Base-by-base conservation (phyloP, 371 early-diverging fungal genomes). In the Lichtheimia corymbifera region DNA sequence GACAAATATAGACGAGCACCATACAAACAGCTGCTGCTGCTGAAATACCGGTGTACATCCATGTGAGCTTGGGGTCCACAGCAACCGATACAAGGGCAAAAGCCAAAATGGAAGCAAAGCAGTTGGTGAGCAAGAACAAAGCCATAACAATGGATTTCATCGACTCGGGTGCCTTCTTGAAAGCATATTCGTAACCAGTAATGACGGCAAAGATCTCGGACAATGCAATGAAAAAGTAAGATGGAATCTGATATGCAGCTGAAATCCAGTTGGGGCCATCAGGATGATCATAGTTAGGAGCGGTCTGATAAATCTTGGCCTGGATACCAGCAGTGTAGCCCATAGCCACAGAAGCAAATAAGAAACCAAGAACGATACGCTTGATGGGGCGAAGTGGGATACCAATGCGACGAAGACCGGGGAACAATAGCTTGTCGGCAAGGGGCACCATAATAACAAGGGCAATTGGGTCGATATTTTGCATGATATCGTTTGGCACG, bases 101-200 rank as follows among this genome's bases (percentile, higher is more conserved):
- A 24, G 78, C 86, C 53, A 91, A 80, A 51, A 89, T 71, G 5
- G 89, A 75, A 61, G 88, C 89, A 52, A 83, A 69, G 54, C 86
- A 88, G 75, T 83, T 87, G 53, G 90, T 85, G 58, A 91, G 79
- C 70, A 92, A 72, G 80, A 82, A 91, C 28, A 89, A 58, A 9
- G 91, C 79, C 80, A 87, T 88, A 45, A 91, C 87, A 20, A 90
- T 78, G 2, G 91, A 90, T 79, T 91, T 92, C 81, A 92, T 86
- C 53, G 82, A 79, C 11, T 77, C 75, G 9, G 91, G 85, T 13
- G 92, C 91, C 70, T 87, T 84, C 67, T 83, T 88, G 85, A 84
- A 92, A 14, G 92, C 92, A 65, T 84, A 90, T 71, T 92, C 92
- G 22, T 88, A 77, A 61, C 91, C 92, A 12, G 91, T 91, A 53